Conservation (phyloP, 768 basidiomycete genomes). For the Mycena pura region DNA sequence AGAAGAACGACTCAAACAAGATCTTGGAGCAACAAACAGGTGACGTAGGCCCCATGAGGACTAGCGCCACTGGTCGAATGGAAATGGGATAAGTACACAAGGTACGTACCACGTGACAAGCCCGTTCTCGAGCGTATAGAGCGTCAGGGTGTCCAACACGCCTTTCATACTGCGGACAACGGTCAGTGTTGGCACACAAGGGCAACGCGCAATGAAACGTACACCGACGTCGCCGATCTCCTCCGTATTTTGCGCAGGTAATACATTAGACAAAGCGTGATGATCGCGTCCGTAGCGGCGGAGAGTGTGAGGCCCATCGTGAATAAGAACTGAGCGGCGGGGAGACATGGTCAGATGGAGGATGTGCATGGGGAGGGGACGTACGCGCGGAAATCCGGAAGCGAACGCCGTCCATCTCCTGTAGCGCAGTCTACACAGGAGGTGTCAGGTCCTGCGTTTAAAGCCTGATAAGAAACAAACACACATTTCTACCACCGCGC, state of each 20-base stretch:
- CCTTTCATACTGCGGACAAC: background rate
- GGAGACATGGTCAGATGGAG: background rate
- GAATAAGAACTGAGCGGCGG: background rate
- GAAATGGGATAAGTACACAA: slow-evolving; percentile 1
- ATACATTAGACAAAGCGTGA: slow-evolving; percentile 9
- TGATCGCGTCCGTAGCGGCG: slow-evolving; percentile 1
- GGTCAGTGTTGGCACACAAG: background rate
- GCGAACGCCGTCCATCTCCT: too few relatives aligned
- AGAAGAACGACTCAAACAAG: too few relatives aligned
- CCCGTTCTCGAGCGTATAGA: slow-evolving; percentile 8
- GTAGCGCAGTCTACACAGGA: too few relatives aligned
- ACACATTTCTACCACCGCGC: background rate
- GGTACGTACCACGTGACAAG: slow-evolving; percentile 7
- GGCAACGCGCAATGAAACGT: background rate
- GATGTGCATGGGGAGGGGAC: background rate
- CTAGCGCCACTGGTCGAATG: too few relatives aligned
- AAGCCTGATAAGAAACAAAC: too few relatives aligned
- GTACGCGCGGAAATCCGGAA: background rate
- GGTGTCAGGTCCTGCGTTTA: too few relatives aligned
- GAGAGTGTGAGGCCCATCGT: slow-evolving; percentile 5
- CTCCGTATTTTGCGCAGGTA: slow-evolving; percentile 5
- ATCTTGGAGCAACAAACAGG: too few relatives aligned
- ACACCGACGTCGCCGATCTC: slow-evolving; percentile 5
- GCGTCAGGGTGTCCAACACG: slow-evolving; percentile 3
- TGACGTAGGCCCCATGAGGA: too few relatives aligned